Conservation (phyloP, 129 eudicot species). For the Dittrichia graveolens region DNA sequence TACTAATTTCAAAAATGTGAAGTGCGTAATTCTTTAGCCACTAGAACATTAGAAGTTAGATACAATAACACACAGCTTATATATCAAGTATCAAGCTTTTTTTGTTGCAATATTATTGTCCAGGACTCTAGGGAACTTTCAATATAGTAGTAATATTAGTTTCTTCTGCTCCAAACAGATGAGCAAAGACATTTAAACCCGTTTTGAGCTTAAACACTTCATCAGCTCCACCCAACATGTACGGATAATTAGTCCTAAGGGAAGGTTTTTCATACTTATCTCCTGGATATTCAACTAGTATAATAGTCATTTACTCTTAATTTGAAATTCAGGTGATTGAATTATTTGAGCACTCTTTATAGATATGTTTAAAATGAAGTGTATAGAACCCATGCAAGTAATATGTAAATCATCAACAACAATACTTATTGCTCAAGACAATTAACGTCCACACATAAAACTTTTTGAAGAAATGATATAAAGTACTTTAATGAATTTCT, state of each 20-base stretch:
- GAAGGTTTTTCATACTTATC: constrained; percentile 13
- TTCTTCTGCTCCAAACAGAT: constrained; percentile 13
- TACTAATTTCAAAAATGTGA: not conserved
- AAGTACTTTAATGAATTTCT: not conserved
- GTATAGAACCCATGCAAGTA: not conserved
- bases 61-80: constrained; percentile 12
- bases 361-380: not conserved
- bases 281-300: constrained; percentile 13
- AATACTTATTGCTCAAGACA: too few relatives aligned
- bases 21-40: not conserved
- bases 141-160: not conserved
- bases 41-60: constrained; percentile 13
- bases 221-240: constrained; percentile 1
- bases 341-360: not conserved
- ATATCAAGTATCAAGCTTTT: not conserved
- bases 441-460: not conserved
- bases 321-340: not conserved
- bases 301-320: not conserved
- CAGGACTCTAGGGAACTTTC: too few relatives aligned
- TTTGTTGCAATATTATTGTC: too few relatives aligned
- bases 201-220: constrained; percentile 5
- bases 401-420: not conserved
- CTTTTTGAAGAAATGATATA: not conserved
- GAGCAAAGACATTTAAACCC: constrained; percentile 3
- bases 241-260: constrained; percentile 14